Evolutionary conservation across 352 stramenopile species (phyloP), one percentile per base, ranked within the genome.

Genomic region (Globisporangium orthogonon): DNA sequence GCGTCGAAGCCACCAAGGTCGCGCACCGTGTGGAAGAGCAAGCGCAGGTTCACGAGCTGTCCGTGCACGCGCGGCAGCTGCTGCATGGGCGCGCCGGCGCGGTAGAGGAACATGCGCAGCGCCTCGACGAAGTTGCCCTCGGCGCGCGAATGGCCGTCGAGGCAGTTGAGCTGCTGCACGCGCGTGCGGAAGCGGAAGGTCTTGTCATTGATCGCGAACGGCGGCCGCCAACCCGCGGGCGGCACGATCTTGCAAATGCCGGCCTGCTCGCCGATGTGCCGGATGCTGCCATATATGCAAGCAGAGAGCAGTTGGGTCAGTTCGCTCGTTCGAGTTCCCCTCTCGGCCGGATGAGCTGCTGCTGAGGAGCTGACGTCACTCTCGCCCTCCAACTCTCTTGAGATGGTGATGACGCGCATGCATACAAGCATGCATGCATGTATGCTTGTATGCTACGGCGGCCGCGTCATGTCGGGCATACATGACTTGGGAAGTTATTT

Each of bases 191-290:
- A 98, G 50, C 74, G 73, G 67, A 94, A 87, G 0, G 71, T 83
- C 56, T 87, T 85, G 52, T 94, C 79, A 58, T 97, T 91, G 43
- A 95, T 83, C 43, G 88, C 78, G 54, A 90, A 95, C 28, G 83
- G 84, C 14, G 91, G 94, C 23, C 91, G 88, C 95, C 95, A 99
- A 44, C 90, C 97, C 30, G 71, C 56, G 0, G 97, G 97, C 56
- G 97, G 97, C 17, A 99, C 95, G 69, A 99, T 99, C 76, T 99
- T 99, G 70, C 89, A 98, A 62, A 99, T 99, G 30, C 97, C 97
- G 54, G 96, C 97, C 55, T 86, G 71, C 75, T 97, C 87, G 23
- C 92, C 96, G 52, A 97, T 90, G 50, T 89, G 76, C 33, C 90
- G 78, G 66, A 97, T 95, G 57, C 77, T 95, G 53, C 28, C n/a